phyloP scores from a whole-genome alignment of 176 grass and related monocot species.

The Eragrostis nindensis region DNA sequence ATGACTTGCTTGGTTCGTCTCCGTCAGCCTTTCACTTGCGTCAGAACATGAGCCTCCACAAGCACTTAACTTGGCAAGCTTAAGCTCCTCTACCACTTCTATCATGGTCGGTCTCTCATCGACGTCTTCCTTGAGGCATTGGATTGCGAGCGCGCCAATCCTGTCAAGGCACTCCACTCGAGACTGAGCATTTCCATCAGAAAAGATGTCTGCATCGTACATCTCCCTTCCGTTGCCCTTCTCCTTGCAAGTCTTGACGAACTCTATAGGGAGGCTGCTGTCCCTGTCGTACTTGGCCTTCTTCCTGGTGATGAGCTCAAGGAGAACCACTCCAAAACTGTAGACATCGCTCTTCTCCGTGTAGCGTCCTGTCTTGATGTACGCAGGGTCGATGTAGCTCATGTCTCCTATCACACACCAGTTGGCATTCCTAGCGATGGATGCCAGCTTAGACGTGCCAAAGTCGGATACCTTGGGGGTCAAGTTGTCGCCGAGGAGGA shows the following conservation, averaged over 20 bases:
- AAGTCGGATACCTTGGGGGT: constrained; percentile 9
- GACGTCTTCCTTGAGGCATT: background rate
- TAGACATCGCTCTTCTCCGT: constrained; percentile 2
- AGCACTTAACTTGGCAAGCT: background rate
- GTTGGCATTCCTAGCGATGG: background rate
- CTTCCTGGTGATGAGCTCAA: constrained; percentile 26
- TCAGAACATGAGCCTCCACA: background rate
- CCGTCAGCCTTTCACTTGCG: background rate
- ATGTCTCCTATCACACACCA: background rate
- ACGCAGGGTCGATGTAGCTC: background rate
- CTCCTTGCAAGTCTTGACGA: background rate
- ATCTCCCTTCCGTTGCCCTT: background rate
- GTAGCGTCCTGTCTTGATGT: background rate
- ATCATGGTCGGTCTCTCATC: background rate
- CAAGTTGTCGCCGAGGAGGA: background rate
- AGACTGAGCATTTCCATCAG: background rate
- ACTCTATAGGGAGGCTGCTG: background rate
- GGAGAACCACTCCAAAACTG: background rate
- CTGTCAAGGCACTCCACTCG: background rate
- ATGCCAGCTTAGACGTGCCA: background rate
- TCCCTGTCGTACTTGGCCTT: background rate
- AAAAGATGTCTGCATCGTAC: background rate
- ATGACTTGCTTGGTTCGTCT: background rate
- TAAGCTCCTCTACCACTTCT: background rate
- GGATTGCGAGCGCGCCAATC: background rate